Percentiles rank a stretch among this genome's conserved stretches.
Evolutionary conservation across 768 basidiomycete species (phyloP).

Genomic region (Leccinellum rugosiceps): DNA sequence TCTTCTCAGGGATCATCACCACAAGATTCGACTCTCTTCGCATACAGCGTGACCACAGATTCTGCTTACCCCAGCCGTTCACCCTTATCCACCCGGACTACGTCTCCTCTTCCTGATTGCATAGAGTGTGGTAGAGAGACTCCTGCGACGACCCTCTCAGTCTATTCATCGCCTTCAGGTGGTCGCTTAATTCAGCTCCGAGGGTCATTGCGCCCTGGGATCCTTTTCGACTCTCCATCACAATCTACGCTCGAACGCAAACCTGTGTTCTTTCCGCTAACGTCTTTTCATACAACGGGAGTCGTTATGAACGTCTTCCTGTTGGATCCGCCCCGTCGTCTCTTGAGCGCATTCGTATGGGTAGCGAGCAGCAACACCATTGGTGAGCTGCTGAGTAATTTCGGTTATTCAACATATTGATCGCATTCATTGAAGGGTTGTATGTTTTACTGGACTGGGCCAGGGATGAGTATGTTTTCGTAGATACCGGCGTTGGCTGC

Average conservation of each 20-base stretch:
- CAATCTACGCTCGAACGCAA: slow-evolving; percentile 16
- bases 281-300: slow-evolving; percentile 60
- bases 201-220: slow-evolving; percentile 4
- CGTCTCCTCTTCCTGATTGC: slow-evolving; percentile 22
- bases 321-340: slow-evolving; percentile 57
- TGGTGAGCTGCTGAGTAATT: slow-evolving; percentile 14
- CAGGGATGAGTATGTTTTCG: slow-evolving; percentile 61
- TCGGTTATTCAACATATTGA: neutral
- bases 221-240: slow-evolving; percentile 10
- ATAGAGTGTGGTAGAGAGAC: slow-evolving; percentile 17
- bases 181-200: slow-evolving; percentile 2
- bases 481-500: slow-evolving; percentile 72
- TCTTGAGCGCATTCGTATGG: slow-evolving; percentile 72
- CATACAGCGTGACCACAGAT: slow-evolving; percentile 6
- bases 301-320: slow-evolving; percentile 78
- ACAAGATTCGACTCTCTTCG: slow-evolving; percentile 18
- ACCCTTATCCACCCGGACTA: slow-evolving; percentile 20
- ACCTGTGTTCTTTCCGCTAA: slow-evolving; percentile 58
- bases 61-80: slow-evolving; percentile 15
- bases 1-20: slow-evolving; percentile 30
- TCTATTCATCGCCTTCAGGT: slow-evolving; percentile 7
- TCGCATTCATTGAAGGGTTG: slow-evolving; percentile 44
- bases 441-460: slow-evolving; percentile 68
- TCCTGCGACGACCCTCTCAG: slow-evolving; percentile 1
- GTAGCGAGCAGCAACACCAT: slow-evolving; percentile 41